Base-by-base conservation (phyloP, 148 eudicot genomes). In the Spergularia marina region DNA sequence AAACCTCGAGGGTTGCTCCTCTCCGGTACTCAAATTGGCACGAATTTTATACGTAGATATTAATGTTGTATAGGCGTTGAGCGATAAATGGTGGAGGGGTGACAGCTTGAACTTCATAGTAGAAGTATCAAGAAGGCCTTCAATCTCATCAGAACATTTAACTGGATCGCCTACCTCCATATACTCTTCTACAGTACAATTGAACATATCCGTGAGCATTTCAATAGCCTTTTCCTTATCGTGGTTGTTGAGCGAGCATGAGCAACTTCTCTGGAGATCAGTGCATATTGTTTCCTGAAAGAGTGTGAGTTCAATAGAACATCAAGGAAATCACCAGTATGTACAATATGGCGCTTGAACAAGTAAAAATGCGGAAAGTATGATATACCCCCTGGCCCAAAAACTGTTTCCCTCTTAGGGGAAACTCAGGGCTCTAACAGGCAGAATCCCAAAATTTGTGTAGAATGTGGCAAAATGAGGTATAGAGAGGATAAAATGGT, bases 81-180 rank as follows among this genome's bases (percentile, higher is more conserved):
- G 53, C 20, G 91, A 83, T 23, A 89, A 71, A 81, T 83, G 86
- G 72, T 91, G 85, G 47, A 86, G 72, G 47, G 87, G 93, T 41
- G 89, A 91, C 60, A 86, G 78, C 74, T 79, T 83, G 64, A 78
- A 61, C 15, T 74, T 57, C 36, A 59, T 59, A 61, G 54, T 75
- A 44, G 18, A 44, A 54, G 71, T 70, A 49, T 74, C 75, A 12
- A 91, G 86, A 76, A 89, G 72, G 53, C 71, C 65, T 75, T 91
- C 90, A 15, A 91, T 86, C 85, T 91, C 89, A 53, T 83, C 71
- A 75, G 88, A 86, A 60, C 91, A 87, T 73, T 83, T 74, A 63
- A 66, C 70, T 53, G 96, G 86, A 79, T 84, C 76, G 65, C 73
- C 74, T 44, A 53, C 61, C 55, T 77, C 78, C 77, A 87, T 66